Percentiles rank a stretch among this genome's conserved stretches.
These are phyloP conservation scores for Dendryphion nanum DNA, from an alignment of 2,329 filamentous ascomycete genomes.

Conservation along the genomic window DNA sequence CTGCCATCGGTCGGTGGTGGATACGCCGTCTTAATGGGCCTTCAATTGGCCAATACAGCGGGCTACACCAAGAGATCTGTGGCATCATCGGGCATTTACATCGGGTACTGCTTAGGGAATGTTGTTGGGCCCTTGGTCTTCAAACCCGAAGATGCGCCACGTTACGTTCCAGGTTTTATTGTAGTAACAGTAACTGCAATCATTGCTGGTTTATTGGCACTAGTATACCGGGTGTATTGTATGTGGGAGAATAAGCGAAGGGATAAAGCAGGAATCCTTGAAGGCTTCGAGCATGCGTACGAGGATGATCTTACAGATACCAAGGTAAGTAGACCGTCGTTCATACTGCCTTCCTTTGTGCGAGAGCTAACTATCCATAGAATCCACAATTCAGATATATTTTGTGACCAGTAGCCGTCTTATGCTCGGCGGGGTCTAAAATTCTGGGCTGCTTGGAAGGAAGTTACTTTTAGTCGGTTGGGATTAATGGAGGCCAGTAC, in stretches of 20 bases:
- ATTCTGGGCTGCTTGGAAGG: too few species aligned
- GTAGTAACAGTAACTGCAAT: conserved; percentile 38
- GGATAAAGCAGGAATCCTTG: conserved; percentile 41
- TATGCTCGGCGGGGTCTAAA: too few species aligned
- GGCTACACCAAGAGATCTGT: conserved; percentile 54
- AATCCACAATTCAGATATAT: conserved; percentile 1
- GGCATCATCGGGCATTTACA: conserved; percentile 50
- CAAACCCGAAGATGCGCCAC: conserved; percentile 12
- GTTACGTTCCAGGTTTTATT: conserved; percentile 42
- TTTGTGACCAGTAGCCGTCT: not conserved
- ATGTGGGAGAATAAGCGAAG: conserved; percentile 45
- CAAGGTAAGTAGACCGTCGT: conserved; percentile 11
- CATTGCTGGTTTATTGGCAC: conserved; percentile 33
- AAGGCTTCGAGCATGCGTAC: conserved; percentile 53
- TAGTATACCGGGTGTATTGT: conserved; percentile 47
- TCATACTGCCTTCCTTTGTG: not conserved
- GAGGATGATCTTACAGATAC: conserved; percentile 52
- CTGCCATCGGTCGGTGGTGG: conserved; percentile 47
- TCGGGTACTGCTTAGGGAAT: conserved; percentile 51
- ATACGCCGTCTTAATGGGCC: conserved; percentile 52
- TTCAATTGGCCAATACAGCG: conserved; percentile 52
- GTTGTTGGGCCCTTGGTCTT: conserved; percentile 32
- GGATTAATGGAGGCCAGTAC: too few species aligned
- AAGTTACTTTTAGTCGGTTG: too few species aligned
- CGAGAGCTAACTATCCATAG: not conserved